These are phyloP conservation scores for Curvularia spicifera DNA, from an alignment of 2,329 filamentous ascomycete genomes.

Conservation along the genomic window DNA sequence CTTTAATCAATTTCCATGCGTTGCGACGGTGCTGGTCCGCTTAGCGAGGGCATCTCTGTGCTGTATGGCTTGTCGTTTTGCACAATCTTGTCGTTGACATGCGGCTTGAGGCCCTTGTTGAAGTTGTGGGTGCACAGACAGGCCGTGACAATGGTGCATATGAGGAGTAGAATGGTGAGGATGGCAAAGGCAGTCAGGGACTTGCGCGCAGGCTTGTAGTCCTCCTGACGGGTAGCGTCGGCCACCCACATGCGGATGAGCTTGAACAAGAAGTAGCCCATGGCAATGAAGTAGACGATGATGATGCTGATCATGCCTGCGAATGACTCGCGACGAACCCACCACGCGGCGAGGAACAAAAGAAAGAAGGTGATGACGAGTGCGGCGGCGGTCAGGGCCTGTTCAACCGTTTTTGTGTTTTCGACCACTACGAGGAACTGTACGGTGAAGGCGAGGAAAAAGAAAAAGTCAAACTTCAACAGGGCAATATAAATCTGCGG, in stretches of 20 bases:
- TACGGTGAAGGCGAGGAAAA: slow-evolving; percentile 98
- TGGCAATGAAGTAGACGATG: slow-evolving; percentile 82
- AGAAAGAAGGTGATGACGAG: slow-evolving; percentile 91
- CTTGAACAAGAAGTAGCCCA: slow-evolving; percentile 98
- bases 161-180: slow-evolving; percentile 85
- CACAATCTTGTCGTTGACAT: slow-evolving; percentile 70
- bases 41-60: slow-evolving; percentile 57
- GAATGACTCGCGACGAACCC: slow-evolving; percentile 82
- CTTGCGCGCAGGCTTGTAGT: slow-evolving; percentile 80
- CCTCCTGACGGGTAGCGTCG: slow-evolving; percentile 53
- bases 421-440: slow-evolving; percentile 94
- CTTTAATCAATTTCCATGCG: slow-evolving; percentile 52
- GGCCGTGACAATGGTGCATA: slow-evolving; percentile 87
- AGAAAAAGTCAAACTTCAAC: slow-evolving; percentile 99
- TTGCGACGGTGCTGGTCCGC: slow-evolving; percentile 53
- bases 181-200: slow-evolving; percentile 93
- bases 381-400: slow-evolving; percentile 84
- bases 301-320: slow-evolving; percentile 79
- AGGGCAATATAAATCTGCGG: slow-evolving; percentile 92
- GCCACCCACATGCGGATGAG: slow-evolving; percentile 88
- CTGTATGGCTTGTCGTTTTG: slow-evolving; percentile 58
- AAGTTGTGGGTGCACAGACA: slow-evolving; percentile 91
- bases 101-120: slow-evolving; percentile 83
- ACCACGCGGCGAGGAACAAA: slow-evolving; percentile 82
- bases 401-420: slow-evolving; percentile 72